A percentile compares a stretch with the other conserved stretches of the same genome.
These are phyloP conservation scores for Lachnellula hyalina DNA, from an alignment of 2,329 filamentous ascomycete genomes.

Conservation along the genomic window DNA sequence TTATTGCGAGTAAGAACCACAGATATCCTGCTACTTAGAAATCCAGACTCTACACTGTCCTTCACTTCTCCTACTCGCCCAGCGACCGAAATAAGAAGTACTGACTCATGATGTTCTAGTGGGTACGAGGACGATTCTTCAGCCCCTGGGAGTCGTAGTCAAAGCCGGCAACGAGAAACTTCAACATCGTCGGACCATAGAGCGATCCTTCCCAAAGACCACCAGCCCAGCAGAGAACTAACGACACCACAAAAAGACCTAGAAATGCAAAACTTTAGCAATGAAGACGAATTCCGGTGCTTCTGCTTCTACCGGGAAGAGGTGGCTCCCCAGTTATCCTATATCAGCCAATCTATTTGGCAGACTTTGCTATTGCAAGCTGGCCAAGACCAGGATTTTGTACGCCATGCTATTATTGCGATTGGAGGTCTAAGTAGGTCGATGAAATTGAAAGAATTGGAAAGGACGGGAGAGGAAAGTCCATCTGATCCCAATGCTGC, in stretches of 20 bases:
- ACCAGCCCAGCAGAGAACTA: background rate
- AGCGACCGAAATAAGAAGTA: no score
- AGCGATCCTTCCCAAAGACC: background rate
- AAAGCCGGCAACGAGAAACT: background rate
- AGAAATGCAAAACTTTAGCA: background rate
- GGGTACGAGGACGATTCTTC: conserved; percentile 1
- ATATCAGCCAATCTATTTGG: conserved; percentile 45
- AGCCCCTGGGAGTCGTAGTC: background rate
- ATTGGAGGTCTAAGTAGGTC: conserved; percentile 21
- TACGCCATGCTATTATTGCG: conserved; percentile 21
- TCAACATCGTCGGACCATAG: background rate
- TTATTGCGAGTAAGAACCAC: background rate
- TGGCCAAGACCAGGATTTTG: conserved; percentile 41
- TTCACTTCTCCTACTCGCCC: no score
- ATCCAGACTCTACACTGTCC: no score
- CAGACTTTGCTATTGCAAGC: conserved; percentile 53
- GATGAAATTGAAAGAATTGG: background rate
- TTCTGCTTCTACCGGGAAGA: conserved; percentile 4
- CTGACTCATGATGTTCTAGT: no score
- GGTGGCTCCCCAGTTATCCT: conserved; percentile 1
- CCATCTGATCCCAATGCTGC: background rate
- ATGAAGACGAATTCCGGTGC: background rate
- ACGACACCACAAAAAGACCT: background rate
- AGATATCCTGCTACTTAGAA: no score
- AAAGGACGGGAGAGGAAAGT: background rate